Evolutionary conservation across 1,139 yeast genomes (phyloP), one percentile per base, ranked within the genome.

Genomic region (Pichia cactophila): DNA sequence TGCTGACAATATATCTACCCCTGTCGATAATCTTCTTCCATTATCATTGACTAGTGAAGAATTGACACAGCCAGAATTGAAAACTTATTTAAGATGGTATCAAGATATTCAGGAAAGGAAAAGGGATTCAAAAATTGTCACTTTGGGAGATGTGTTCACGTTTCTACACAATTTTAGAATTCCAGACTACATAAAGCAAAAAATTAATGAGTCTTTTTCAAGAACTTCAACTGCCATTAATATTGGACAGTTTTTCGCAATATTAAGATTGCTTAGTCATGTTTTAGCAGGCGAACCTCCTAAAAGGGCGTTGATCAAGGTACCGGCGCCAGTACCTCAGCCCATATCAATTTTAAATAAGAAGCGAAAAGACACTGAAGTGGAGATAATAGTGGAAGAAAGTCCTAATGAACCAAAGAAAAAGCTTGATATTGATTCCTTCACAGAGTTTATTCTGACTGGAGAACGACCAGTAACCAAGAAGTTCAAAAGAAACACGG

Each of bases 61-160:
- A 47, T 69, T 85, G 42, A 74, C 87, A 0, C 69, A 71, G 16
- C 80, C 79, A 53, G 94, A 85, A 59, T 75, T 81, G 3, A 80
- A 80, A 58, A 83, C 92, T 0, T 85, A 85, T 63, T 71, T 83
- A 63, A 68, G 92, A 58, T 85, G 94, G 94, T 85, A 84, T 61
- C 80, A 81, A 58, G 83, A 81, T 59, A 80, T 85, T 16, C 72
- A 81, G 43, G 74, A 82, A 14, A 72, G 86, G 45, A 71, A 73
- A 43, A 28, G 29, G 48, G 54, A 77, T 76, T 55, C 69, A 77
- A 40, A 72, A 82, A 55, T 55, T 35, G 77, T 84, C 20, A 69
- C 78, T 12, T 66, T 85, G 58, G 68, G 66, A 2, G 92, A 85
- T 58, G 85, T 85, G 8, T 83, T 80, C 65, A 71, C 65, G 44